phyloP scores from a whole-genome alignment of 805 yeast genomes.

The Candida hispaniensis region DNA sequence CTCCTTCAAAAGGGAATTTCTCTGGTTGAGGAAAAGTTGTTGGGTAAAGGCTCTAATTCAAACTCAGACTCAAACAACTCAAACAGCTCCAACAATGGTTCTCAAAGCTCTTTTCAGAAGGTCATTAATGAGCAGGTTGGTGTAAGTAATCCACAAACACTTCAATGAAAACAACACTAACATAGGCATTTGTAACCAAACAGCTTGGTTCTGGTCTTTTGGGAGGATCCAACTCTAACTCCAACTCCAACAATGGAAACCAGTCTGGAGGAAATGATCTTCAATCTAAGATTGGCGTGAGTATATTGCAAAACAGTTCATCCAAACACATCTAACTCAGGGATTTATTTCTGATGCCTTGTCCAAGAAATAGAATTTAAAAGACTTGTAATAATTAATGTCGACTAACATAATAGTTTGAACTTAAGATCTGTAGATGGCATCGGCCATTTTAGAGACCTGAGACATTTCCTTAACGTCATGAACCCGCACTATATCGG shows the following conservation, averaged over 20 bases:
- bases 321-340: conserved; percentile 9
- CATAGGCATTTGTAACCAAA: conserved; percentile 10
- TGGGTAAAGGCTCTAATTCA: conserved; percentile 10
- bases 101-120: no score
- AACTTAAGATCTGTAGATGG: conserved; percentile 41
- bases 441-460: conserved; percentile 57
- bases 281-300: conserved; percentile 13
- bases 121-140: conserved; percentile 15
- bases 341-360: conserved; percentile 12
- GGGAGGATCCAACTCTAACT: conserved; percentile 2
- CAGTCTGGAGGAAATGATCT: conserved; percentile 5
- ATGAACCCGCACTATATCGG: conserved; percentile 82
- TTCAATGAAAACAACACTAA: neutral
- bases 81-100: no score
- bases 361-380: no score
- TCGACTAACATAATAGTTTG: neutral
- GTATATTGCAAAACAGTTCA: conserved; percentile 1
- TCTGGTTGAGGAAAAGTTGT: conserved; percentile 14
- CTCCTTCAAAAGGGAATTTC: conserved; percentile 13
- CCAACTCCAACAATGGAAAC: conserved; percentile 1
- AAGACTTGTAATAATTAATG: no score
- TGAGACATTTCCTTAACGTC: conserved; percentile 55
- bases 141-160: neutral
- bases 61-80: conserved; percentile 4
- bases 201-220: conserved; percentile 1